A percentile compares a stretch with the other conserved stretches of the same genome.
phyloP scores from a whole-genome alignment of 2,329 filamentous ascomycete genomes.

The Curvularia lunata region DNA sequence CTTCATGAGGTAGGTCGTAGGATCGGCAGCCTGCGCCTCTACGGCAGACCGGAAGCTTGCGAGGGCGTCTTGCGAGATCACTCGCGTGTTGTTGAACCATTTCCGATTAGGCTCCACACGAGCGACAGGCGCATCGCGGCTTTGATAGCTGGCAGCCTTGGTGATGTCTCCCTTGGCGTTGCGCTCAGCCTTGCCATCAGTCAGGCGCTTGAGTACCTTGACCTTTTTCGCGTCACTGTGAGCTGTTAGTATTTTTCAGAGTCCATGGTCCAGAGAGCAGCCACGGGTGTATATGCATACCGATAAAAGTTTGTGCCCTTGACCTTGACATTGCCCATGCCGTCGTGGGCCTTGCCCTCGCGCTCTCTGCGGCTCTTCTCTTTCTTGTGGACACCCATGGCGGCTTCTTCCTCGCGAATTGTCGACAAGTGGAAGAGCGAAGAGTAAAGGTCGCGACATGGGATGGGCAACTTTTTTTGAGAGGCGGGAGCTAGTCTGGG shows the following conservation, averaged over 20 bases:
- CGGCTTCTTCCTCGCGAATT: constrained; percentile 30
- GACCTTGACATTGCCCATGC: constrained; percentile 86
- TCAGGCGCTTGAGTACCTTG: constrained; percentile 87
- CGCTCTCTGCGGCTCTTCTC: constrained; percentile 81
- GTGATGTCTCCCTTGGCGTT: constrained; percentile 85
- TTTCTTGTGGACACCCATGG: constrained; percentile 91
- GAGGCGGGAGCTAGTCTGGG: constrained; percentile 12
- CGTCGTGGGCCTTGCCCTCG: constrained; percentile 83
- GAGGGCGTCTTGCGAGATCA: constrained; percentile 88
- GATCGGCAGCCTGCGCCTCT: constrained; percentile 85
- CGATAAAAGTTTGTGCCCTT: constrained; percentile 99
- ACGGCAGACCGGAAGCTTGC: constrained; percentile 89
- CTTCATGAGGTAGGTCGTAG: constrained; percentile 93
- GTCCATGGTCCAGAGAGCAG: not conserved
- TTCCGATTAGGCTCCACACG: constrained; percentile 94
- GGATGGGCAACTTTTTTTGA: constrained; percentile 34
- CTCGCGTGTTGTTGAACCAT: constrained; percentile 95
- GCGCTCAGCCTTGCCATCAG: constrained; percentile 80
- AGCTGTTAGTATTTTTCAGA: constrained; percentile 4
- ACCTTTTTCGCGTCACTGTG: constrained; percentile 76
- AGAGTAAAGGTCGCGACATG: constrained; percentile 10
- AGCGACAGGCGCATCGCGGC: constrained; percentile 78
- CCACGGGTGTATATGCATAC: constrained; percentile 13
- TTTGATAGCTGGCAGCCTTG: constrained; percentile 84
- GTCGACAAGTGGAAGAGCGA: constrained; percentile 23